Evolutionary conservation across 495 filamentous ascomycete species (phyloP).

Genomic region (Tuber aestivum): DNA sequence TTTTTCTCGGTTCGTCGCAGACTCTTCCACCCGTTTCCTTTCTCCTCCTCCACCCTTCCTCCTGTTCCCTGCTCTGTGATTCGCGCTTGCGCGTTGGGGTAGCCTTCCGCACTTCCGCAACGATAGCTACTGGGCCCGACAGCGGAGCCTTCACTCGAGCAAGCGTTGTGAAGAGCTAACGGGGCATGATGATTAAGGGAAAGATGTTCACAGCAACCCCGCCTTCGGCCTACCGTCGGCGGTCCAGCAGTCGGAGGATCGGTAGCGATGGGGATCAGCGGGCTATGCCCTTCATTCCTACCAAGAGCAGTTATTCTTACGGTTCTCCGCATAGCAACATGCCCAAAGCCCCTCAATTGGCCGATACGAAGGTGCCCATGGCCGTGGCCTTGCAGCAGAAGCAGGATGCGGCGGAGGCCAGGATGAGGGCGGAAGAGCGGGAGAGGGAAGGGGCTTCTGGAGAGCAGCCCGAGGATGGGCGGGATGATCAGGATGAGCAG

Average conservation of each 20-base stretch:
- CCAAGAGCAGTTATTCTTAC: constrained; percentile 45
- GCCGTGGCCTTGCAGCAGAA: constrained; percentile 36
- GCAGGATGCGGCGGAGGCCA: constrained; percentile 32
- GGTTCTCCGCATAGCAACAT: constrained; percentile 47
- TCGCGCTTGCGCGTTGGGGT: constrained; percentile 12
- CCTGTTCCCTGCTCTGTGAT: constrained; percentile 8
- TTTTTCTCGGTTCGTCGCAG: constrained; percentile 22
- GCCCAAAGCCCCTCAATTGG: constrained; percentile 38
- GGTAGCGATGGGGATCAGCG: constrained; percentile 21
- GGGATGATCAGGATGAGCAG: constrained; percentile 13
- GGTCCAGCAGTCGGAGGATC: constrained; percentile 17
- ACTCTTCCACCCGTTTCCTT: constrained; percentile 6
- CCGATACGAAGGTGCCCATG: constrained; percentile 39
- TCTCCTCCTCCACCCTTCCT: constrained; percentile 7
- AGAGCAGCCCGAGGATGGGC: constrained; percentile 19
- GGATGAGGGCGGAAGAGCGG: constrained; percentile 35
- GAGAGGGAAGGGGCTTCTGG: constrained; percentile 26
- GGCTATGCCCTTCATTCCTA: constrained; percentile 34
- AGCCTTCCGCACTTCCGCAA: neutral
- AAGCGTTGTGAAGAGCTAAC: neutral
- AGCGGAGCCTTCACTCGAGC: neutral
- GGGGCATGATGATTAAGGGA: neutral
- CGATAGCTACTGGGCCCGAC: neutral
- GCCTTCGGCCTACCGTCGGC: constrained; percentile 32
- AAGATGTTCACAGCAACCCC: constrained; percentile 40